A percentile compares a stretch with the other conserved stretches of the same genome.
Conservation (phyloP, 768 basidiomycete genomes). For the Rhodotorula taiwanensis region DNA sequence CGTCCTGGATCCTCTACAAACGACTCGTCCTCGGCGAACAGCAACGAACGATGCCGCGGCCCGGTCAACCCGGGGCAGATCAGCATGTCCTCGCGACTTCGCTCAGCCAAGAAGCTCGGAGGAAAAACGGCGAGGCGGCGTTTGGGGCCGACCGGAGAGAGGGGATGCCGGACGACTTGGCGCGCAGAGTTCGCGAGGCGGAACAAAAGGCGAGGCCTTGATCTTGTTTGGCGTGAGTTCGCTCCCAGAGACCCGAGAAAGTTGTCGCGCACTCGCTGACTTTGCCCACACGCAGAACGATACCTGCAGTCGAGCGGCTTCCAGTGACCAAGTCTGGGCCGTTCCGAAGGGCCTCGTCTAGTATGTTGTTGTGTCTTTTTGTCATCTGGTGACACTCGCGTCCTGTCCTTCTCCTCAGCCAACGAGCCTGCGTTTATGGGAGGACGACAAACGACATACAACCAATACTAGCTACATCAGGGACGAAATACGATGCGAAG, state of each 20-base stretch:
- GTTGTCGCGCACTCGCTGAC: slow-evolving; percentile 24
- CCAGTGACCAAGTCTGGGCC: too few species aligned
- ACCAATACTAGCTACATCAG: too few species aligned
- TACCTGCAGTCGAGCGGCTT: too few species aligned
- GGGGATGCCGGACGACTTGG: slow-evolving; percentile 12
- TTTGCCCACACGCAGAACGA: too few species aligned
- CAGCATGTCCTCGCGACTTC: not conserved
- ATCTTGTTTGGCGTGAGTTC: too few species aligned
- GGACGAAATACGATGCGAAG: not conserved
- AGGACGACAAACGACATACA: too few species aligned
- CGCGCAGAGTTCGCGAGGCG: slow-evolving; percentile 6
- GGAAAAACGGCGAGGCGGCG: too few species aligned
- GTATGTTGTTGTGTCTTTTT: too few species aligned
- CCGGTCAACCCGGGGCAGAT: not conserved
- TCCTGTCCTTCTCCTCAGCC: too few species aligned
- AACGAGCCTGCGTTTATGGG: too few species aligned
- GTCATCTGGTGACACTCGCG: too few species aligned
- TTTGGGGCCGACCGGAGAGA: not conserved
- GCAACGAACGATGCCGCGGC: slow-evolving; percentile 20
- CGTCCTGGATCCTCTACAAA: slow-evolving; percentile 30
- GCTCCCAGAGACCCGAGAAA: slow-evolving; percentile 22
- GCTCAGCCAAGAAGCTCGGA: not conserved
- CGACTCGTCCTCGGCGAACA: slow-evolving; percentile 36
- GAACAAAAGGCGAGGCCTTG: slow-evolving; percentile 4
- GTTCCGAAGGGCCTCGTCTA: too few species aligned